Conservation (phyloP, 2,329 filamentous ascomycete species). For the Xylaria sp. region DNA sequence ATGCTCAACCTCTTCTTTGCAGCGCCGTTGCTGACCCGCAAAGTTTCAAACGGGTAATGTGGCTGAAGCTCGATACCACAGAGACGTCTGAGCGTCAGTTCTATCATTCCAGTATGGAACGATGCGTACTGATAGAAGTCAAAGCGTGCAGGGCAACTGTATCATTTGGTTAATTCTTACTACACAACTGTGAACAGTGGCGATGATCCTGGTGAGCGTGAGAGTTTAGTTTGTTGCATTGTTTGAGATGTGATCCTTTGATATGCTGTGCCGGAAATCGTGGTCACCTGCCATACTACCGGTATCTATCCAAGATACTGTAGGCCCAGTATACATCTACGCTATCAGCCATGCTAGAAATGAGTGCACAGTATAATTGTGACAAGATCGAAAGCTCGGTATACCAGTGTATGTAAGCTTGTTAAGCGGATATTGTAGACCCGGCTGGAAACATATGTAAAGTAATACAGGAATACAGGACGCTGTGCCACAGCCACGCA, state of each 20-base stretch:
- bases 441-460: neutral
- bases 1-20: neutral
- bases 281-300: neutral
- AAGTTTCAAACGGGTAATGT: neutral
- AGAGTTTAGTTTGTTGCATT: neutral
- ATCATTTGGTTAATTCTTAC: neutral
- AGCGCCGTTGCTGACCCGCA: neutral
- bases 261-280: neutral
- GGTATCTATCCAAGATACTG: neutral
- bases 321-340: neutral
- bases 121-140: conserved; percentile 9
- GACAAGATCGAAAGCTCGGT: too few relatives aligned
- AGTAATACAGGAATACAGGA: too few relatives aligned
- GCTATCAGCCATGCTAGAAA: too few relatives aligned
- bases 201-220: conserved; percentile 1
- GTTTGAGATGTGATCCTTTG: conserved; percentile 13
- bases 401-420: neutral
- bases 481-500: conserved; percentile 24
- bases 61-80: conserved; percentile 7
- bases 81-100: neutral
- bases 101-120: conserved; percentile 11
- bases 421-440: too few relatives aligned
- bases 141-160: conserved; percentile 6
- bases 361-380: too few relatives aligned
- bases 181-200: neutral